Conservation (phyloP, 2,329 filamentous ascomycete species). For the Allantophomopsis lycopodina region DNA sequence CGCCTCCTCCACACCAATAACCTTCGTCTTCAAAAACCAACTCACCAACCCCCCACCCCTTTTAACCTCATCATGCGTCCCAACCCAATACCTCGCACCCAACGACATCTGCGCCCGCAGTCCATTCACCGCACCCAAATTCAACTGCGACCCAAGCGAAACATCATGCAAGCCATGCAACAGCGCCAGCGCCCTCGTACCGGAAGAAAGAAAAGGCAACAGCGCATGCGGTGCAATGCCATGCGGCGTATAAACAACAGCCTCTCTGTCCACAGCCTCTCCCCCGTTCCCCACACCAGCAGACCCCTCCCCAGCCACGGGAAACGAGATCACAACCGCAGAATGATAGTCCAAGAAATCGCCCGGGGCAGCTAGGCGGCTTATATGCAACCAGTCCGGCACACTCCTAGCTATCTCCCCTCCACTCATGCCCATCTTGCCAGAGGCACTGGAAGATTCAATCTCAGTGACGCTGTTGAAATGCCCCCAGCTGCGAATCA, state of each 20-base stretch:
- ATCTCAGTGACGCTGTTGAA: constrained; percentile 37
- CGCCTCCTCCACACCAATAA: constrained; percentile 28
- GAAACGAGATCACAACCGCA: constrained; percentile 44
- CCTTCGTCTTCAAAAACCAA: constrained; percentile 29
- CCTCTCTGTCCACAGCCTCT: constrained; percentile 22
- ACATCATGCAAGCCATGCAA: constrained; percentile 53
- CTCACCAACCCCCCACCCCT: constrained; percentile 41
- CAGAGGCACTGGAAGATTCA: background rate
- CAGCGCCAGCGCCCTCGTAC: constrained; percentile 39
- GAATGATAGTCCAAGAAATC: constrained; percentile 44
- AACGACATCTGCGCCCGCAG: constrained; percentile 37
- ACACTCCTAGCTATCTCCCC: constrained; percentile 23
- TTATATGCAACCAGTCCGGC: constrained; percentile 47
- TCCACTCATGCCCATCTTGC: constrained; percentile 5
- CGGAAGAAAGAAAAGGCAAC: constrained; percentile 25
- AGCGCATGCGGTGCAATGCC: constrained; percentile 37
- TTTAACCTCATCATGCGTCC: constrained; percentile 53
- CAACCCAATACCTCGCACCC: constrained; percentile 47
- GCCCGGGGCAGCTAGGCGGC: constrained; percentile 38
- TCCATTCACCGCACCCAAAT: constrained; percentile 49
- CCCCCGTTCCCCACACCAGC: constrained; percentile 1
- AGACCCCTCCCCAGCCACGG: constrained; percentile 15
- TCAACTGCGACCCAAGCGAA: constrained; percentile 36
- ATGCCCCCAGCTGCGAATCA: constrained; percentile 43
- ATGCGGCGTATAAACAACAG: constrained; percentile 50